These are phyloP conservation scores for Wickerhamomyces xylosicus DNA, from an alignment of 805 yeast species.

Conservation along the genomic window DNA sequence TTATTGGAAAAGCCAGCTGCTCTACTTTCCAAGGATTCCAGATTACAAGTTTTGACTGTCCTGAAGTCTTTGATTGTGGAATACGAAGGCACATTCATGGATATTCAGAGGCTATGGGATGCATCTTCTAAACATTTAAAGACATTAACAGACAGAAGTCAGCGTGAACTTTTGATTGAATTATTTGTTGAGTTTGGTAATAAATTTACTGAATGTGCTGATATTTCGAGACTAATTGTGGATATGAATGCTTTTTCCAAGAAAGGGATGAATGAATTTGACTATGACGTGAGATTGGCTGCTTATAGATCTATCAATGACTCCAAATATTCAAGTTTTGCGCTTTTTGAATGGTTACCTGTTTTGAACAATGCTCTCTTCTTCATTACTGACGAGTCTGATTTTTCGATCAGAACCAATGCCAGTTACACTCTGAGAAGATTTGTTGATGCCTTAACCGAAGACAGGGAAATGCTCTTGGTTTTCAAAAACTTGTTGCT, in stretches of 20 bases:
- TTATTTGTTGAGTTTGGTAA: slow-evolving; percentile 52
- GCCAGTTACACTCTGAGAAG: slow-evolving; percentile 55
- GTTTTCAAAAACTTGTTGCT: slow-evolving; percentile 44
- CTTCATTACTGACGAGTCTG: slow-evolving; percentile 69
- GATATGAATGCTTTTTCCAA: slow-evolving; percentile 64
- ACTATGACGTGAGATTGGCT: slow-evolving; percentile 62
- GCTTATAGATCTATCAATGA: slow-evolving; percentile 64
- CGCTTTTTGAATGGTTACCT: slow-evolving; percentile 69
- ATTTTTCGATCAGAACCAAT: slow-evolving; percentile 69
- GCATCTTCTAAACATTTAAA: slow-evolving; percentile 49
- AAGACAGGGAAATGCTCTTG: slow-evolving; percentile 21
- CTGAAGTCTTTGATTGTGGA: slow-evolving; percentile 43
- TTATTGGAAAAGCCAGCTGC: slow-evolving; percentile 50
- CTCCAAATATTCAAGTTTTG: slow-evolving; percentile 28
- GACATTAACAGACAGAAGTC: slow-evolving; percentile 44
- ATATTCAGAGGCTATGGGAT: slow-evolving; percentile 37
- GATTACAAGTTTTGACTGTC: slow-evolving; percentile 45
- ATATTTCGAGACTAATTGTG: slow-evolving; percentile 41
- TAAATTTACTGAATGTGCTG: slow-evolving; percentile 31
- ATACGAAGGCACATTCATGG: slow-evolving; percentile 42
- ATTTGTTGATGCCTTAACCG: slow-evolving; percentile 42
- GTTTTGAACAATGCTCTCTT: slow-evolving; percentile 56
- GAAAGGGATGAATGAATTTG: slow-evolving; percentile 59
- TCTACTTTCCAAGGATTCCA: slow-evolving; percentile 41
- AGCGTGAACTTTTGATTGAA: slow-evolving; percentile 50